Conservation (phyloP, 768 basidiomycete species). For the Mycena olivaceomarginata region DNA sequence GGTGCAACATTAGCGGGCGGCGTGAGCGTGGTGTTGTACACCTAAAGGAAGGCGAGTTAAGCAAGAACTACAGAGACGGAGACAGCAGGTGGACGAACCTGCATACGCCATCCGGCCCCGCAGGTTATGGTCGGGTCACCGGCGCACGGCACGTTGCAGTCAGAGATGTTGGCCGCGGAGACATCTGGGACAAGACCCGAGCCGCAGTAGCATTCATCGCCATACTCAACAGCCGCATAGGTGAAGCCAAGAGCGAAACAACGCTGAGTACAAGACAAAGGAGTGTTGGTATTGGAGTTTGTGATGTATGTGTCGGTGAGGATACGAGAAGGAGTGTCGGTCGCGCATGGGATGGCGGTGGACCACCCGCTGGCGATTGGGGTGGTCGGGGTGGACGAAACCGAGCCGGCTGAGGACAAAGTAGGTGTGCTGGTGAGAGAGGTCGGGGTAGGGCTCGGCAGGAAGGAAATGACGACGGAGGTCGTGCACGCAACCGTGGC, state of each 20-base stretch:
- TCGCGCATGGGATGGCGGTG: slow-evolving; percentile 31
- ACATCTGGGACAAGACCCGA: slow-evolving; percentile 5
- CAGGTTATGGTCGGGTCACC: slow-evolving; percentile 13
- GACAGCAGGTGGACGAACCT: slow-evolving; percentile 24
- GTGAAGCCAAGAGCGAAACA: slow-evolving; percentile 24
- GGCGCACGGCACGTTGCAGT: slow-evolving; percentile 23
- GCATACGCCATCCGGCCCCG: slow-evolving; percentile 25
- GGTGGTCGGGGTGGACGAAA: slow-evolving; percentile 9
- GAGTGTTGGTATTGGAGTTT: slow-evolving; percentile 30
- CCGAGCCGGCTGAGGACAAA: background rate
- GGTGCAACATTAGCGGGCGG: slow-evolving; percentile 14
- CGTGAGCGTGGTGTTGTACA: slow-evolving; percentile 26
- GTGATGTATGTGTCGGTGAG: slow-evolving; percentile 19
- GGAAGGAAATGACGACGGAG: background rate
- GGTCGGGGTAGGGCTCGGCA: background rate
- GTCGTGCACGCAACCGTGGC: slow-evolving; percentile 30
- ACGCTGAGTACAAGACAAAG: slow-evolving; percentile 9
- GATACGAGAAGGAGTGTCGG: slow-evolving; percentile 29
- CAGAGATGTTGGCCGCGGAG: slow-evolving; percentile 8
- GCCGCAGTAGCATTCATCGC: slow-evolving; percentile 30
- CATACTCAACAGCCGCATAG: slow-evolving; percentile 25
- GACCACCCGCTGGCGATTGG: slow-evolving; percentile 15
- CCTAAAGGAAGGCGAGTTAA: slow-evolving; percentile 18
- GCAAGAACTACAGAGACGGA: slow-evolving; percentile 15
- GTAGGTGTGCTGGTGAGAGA: background rate